Base-by-base conservation (phyloP, 2,329 filamentous ascomycete genomes). In the Colletotrichum sidae region DNA sequence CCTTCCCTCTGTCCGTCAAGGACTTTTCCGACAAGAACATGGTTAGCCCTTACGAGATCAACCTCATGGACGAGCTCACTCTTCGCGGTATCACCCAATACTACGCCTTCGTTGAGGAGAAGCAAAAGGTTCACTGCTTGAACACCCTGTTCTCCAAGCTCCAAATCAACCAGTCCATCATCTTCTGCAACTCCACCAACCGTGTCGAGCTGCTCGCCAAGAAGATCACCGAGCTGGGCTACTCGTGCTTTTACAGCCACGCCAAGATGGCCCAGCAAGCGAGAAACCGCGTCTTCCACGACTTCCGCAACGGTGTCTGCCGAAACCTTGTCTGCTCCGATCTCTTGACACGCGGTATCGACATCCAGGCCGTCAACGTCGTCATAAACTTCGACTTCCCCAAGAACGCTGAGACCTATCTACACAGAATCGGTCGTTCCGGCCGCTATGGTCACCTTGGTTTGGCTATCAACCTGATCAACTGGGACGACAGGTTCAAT, bases 331-430 rank as follows among this genome's bases (percentile, higher is more conserved):
- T 99, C 69, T 99, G 96, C 81, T 99, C 96, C 2, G 96, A 99
- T 81, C 86, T 99, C 44, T 87, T 99, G 69, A 99, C 96, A 69
- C 94, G 96, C 81, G 96, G 96, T 89, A 99, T 99, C 74, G 96
- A 99, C 81, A 99, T 99, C 70, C 96, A 99, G 80, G 96, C 96
- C 58, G 96, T 99, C 75, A 99, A 99, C 73, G 96, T 99, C 60
- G 96, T 99, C 76, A 99, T 99, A 88, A 99, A 99, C 83, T 99
- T 99, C 75, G 96, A 99, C 75, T 99, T 99, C 78, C 96, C 96
- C 59, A 99, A 99, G 84, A 99, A 99, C 74, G 96, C 96, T 13
- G 96, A 99, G 81, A 99, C 96, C 0, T 99, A 99, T 76, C 89
- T 99, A 63, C 96, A 99, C 81, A 93, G 96, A 71, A 99, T 99